Conservation (phyloP, 108 stramenopile genomes). For the Cyclotella kingstonii region DNA sequence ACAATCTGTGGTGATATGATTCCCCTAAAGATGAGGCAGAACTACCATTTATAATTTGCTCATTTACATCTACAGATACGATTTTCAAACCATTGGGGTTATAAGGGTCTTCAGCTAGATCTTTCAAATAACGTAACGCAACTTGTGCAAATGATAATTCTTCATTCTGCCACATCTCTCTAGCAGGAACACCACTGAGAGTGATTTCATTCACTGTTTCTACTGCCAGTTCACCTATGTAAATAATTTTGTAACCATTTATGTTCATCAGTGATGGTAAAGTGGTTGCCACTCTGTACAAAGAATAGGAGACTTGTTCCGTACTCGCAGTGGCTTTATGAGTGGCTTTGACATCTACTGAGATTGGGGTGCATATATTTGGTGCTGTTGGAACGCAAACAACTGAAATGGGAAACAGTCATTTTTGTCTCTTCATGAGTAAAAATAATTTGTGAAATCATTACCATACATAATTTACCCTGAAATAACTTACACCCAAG, state of each 20-base stretch:
- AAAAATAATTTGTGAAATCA: not conserved
- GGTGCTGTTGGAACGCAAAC: slow-evolving; percentile 34
- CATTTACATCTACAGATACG: slow-evolving; percentile 24
- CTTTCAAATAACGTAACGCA: slow-evolving; percentile 19
- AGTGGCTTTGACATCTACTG: slow-evolving; percentile 21
- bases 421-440: not conserved
- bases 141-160: slow-evolving; percentile 31
- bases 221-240: slow-evolving; percentile 28
- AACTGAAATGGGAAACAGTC: slow-evolving; percentile 5
- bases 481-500: slow-evolving; percentile 20
- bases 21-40: not conserved
- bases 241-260: slow-evolving; percentile 25
- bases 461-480: not conserved
- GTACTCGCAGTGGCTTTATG: slow-evolving; percentile 17
- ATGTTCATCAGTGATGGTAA: slow-evolving; percentile 22
- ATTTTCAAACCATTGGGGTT: slow-evolving; percentile 29
- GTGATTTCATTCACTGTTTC: slow-evolving; percentile 25
- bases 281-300: slow-evolving; percentile 15
- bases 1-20: slow-evolving; percentile 6
- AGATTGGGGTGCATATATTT: slow-evolving; percentile 25
- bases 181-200: slow-evolving; percentile 25
- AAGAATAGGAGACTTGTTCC: slow-evolving; percentile 27
- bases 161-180: slow-evolving; percentile 34
- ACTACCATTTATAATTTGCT: slow-evolving; percentile 16
- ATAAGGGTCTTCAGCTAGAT: slow-evolving; percentile 1